Conservation (phyloP, 495 filamentous ascomycete genomes). For the Aspergillus kassunensis region DNA sequence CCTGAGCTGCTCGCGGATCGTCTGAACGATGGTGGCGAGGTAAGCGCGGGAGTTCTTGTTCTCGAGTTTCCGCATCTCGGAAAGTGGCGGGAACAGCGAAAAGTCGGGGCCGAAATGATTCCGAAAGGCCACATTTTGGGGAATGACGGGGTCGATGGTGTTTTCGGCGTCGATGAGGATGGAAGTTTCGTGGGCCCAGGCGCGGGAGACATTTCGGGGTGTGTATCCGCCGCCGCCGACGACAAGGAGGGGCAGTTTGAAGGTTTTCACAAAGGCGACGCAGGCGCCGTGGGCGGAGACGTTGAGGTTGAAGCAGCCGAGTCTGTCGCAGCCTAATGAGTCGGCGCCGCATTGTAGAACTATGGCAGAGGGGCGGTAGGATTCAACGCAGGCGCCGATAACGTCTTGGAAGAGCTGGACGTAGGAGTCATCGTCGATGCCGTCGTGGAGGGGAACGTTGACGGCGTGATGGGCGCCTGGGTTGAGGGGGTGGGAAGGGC, state of each 20-base stretch:
- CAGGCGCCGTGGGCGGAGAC: constrained; percentile 90
- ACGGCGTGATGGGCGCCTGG: constrained; percentile 61
- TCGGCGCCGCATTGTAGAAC: constrained; percentile 97
- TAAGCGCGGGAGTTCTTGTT: constrained; percentile 79
- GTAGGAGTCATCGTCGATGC: constrained; percentile 92
- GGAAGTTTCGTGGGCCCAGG: constrained; percentile 94
- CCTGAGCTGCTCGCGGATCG: constrained; percentile 78
- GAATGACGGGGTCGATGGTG: constrained; percentile 67
- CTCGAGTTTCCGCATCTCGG: constrained; percentile 61
- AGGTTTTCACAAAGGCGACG: constrained; percentile 77
- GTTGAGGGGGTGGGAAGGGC: constrained; percentile 56
- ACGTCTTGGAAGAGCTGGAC: constrained; percentile 76
- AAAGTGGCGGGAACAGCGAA: constrained; percentile 72
- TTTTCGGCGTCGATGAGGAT: constrained; percentile 76
- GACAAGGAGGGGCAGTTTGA: constrained; percentile 75
- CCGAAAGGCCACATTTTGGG: constrained; percentile 67
- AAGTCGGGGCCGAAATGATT: constrained; percentile 77
- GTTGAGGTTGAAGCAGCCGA: constrained; percentile 95
- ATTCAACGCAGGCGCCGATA: constrained; percentile 67
- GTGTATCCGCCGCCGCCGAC: constrained; percentile 96
- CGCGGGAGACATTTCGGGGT: constrained; percentile 91
- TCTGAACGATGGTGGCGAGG: constrained; percentile 65
- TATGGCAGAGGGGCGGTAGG: constrained; percentile 80
- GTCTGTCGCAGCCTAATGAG: constrained; percentile 85
- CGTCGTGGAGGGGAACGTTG: constrained; percentile 67